Conservation (phyloP, 148 eudicot genomes). For the Rhododendron ferrugineum region DNA sequence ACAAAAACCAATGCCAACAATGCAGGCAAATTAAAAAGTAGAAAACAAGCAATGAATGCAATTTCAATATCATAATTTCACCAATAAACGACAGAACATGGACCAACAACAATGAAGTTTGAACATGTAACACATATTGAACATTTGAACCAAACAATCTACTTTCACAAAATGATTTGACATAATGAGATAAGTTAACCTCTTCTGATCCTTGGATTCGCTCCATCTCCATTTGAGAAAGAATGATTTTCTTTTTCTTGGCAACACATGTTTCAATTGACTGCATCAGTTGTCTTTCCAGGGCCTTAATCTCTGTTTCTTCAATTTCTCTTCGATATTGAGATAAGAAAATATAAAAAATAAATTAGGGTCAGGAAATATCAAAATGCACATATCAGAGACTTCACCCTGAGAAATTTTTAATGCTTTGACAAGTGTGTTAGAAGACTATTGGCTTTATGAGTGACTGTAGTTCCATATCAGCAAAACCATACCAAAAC, state of each 20-base stretch:
- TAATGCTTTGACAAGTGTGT: background rate
- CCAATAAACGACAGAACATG: background rate
- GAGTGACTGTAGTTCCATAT: background rate
- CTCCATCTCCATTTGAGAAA: constrained; percentile 82
- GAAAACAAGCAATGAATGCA: background rate
- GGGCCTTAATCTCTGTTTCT: constrained; percentile 81
- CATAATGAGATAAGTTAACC: constrained; percentile 31
- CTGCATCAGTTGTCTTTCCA: constrained; percentile 97
- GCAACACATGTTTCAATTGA: constrained; percentile 81
- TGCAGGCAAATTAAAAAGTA: background rate
- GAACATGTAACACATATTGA: background rate
- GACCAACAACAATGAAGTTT: background rate
- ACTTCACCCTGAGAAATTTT: background rate
- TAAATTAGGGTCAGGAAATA: background rate
- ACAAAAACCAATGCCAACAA: background rate
- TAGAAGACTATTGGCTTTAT: background rate
- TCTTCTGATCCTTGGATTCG: constrained; percentile 89
- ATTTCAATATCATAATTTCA: background rate
- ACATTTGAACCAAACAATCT: constrained; percentile 9
- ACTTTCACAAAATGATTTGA: background rate
- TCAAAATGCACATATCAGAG: background rate
- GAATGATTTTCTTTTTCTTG: constrained; percentile 91
- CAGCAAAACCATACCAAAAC: background rate
- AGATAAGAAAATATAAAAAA: constrained; percentile 13
- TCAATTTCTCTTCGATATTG: constrained; percentile 74